phyloP scores from a whole-genome alignment of 2,329 filamentous ascomycete species.

The Ceratocystis harringtonii region DNA sequence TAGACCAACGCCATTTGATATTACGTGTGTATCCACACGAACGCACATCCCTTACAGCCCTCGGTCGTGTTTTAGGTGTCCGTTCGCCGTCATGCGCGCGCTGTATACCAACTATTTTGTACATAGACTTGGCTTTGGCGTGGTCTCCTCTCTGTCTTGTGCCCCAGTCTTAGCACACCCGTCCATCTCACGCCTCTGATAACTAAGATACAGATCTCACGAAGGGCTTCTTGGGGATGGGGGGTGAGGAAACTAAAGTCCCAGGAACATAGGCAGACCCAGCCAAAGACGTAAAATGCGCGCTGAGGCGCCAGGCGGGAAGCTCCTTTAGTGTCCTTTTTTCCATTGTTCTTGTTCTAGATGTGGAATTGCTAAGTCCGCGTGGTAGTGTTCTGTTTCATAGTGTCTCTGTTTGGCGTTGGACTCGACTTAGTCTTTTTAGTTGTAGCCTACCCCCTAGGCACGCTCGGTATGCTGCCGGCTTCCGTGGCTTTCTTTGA shows the following conservation, averaged over 20 bases:
- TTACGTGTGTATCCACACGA: not conserved
- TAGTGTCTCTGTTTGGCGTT: not conserved
- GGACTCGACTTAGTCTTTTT: not conserved
- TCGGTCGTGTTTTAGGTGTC: not conserved
- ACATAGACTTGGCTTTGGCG: not conserved
- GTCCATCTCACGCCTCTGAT: too few relatives aligned
- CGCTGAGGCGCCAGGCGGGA: not conserved
- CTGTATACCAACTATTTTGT: not conserved
- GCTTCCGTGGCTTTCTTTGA: not conserved
- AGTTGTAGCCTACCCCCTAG: not conserved
- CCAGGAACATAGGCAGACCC: not conserved
- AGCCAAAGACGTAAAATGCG: not conserved
- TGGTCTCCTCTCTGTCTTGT: too few relatives aligned
- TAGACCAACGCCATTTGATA: not conserved
- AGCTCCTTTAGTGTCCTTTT: not conserved
- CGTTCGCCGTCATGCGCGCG: not conserved
- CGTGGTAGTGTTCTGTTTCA: not conserved
- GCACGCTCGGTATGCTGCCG: not conserved
- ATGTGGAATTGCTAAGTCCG: not conserved
- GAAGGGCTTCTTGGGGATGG: not conserved
- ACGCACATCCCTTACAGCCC: not conserved
- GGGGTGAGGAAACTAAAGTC: not conserved
- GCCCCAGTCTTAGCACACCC: too few relatives aligned
- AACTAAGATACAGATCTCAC: not conserved
- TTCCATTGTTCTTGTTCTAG: slow-evolving; percentile 2